A percentile compares a stretch with the other conserved stretches of the same genome.
Conservation (phyloP, 805 yeast species). For the Saccharomycopsis microspora region DNA sequence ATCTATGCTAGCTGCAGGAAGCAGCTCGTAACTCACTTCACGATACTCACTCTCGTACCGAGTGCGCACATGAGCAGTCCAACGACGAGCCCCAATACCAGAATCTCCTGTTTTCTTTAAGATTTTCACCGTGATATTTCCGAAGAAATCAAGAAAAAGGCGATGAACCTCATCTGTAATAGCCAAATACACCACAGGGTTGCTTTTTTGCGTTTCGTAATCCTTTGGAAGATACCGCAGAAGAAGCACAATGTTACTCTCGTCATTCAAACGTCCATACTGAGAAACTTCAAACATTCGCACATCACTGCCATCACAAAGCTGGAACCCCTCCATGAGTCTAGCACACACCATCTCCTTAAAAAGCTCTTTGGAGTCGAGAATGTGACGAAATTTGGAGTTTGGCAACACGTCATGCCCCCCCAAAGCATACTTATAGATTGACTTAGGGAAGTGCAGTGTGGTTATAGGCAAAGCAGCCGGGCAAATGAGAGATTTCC, state of each 20-base stretch:
- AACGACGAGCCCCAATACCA: conserved; percentile 16
- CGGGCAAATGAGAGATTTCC: conserved; percentile 91
- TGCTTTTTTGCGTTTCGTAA: conserved; percentile 18
- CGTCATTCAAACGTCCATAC: conserved; percentile 26
- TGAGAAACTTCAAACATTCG: conserved; percentile 50
- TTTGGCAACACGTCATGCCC: conserved; percentile 14
- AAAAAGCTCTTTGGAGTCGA: conserved; percentile 51
- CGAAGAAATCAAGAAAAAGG: conserved; percentile 59
- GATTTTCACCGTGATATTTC: conserved; percentile 60
- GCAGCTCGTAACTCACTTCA: conserved; percentile 43
- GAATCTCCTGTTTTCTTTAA: conserved; percentile 9
- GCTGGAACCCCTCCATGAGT: conserved; percentile 79
- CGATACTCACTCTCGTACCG: conserved; percentile 62
- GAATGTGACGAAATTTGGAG: conserved; percentile 26
- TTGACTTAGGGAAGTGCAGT: conserved; percentile 55
- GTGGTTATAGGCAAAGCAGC: conserved; percentile 84
- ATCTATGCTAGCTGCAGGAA: conserved; percentile 37
- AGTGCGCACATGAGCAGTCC: conserved; percentile 57
- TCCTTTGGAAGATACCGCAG: conserved; percentile 42
- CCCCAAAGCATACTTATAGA: conserved; percentile 28
- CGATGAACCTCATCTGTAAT: conserved; percentile 81
- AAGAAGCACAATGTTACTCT: conserved; percentile 42
- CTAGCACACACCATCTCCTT: conserved; percentile 82
- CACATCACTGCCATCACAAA: conserved; percentile 65
- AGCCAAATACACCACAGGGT: conserved; percentile 57